Evolutionary conservation across 129 eudicot species (phyloP).

Genomic region (Rutidosis leptorrhynchoides): DNA sequence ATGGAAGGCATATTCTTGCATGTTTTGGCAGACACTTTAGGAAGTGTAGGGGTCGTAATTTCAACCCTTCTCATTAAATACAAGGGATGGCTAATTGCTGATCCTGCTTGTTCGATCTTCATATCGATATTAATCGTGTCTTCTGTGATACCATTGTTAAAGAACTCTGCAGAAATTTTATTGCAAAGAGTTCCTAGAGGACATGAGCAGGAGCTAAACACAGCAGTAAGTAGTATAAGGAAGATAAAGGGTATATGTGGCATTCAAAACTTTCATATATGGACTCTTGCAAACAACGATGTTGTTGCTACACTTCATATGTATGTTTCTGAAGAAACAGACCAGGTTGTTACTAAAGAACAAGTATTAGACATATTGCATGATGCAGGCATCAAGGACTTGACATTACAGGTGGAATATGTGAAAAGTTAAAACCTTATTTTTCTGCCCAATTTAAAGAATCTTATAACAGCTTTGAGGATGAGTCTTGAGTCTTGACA

Average conservation of each 20-base stretch:
- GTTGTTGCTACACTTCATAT: conserved; percentile 79
- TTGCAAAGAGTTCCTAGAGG: conserved; percentile 86
- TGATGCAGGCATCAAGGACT: conserved; percentile 77
- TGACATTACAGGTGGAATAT: conserved; percentile 70
- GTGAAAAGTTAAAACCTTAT: conserved; percentile 28
- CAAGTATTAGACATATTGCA: conserved; percentile 47
- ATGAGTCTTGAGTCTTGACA: not conserved
- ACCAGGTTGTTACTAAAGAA: conserved; percentile 44
- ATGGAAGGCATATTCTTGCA: conserved; percentile 99
- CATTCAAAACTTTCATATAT: conserved; percentile 72
- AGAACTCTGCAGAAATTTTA: conserved; percentile 86
- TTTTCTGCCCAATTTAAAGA: conserved; percentile 7
- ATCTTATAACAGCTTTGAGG: conserved; percentile 20
- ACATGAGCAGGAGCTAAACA: conserved; percentile 63
- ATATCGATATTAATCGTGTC: conserved; percentile 72
- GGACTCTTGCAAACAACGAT: conserved; percentile 88
- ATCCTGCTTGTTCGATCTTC: conserved; percentile 90
- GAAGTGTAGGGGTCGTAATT: conserved; percentile 93
- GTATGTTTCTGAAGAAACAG: conserved; percentile 58
- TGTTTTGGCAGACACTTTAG: conserved; percentile 93
- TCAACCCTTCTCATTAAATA: conserved; percentile 77
- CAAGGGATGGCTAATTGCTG: conserved; percentile 98
- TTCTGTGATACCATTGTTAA: conserved; percentile 82
- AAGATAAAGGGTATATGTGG: conserved; percentile 71
- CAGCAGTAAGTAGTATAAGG: conserved; percentile 53